Evolutionary conservation across 257 asterid species (phyloP).

Genomic region (Avicennia marina): DNA sequence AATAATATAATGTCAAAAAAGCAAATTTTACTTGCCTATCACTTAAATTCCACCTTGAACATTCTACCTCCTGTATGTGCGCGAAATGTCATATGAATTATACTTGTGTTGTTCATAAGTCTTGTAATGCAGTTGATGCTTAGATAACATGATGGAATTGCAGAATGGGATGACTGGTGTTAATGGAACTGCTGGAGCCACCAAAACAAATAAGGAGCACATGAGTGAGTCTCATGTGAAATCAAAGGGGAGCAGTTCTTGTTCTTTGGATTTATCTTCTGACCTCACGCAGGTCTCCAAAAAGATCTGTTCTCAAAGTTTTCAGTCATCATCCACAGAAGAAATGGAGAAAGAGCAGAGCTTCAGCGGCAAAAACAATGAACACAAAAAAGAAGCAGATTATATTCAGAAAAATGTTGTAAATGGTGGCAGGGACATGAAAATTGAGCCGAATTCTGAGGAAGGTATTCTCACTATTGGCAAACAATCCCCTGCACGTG

Average conservation of each 20-base stretch:
- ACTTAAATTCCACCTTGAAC: background rate
- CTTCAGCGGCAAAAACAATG: conserved; percentile 13
- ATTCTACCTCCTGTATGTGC: background rate
- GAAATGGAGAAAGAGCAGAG: conserved; percentile 20
- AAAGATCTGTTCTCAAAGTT: conserved; percentile 32
- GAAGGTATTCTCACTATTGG: conserved; percentile 16
- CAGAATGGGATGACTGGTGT: conserved; percentile 35
- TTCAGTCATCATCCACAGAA: conserved; percentile 25
- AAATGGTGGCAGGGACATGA: conserved; percentile 18
- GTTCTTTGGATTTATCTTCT: conserved; percentile 48
- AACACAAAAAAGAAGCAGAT: conserved; percentile 8
- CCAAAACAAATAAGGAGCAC: conserved; percentile 32
- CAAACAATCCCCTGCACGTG: conserved; percentile 11
- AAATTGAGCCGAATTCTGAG: conserved; percentile 11
- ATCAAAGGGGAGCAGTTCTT: conserved; percentile 28
- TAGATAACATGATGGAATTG: conserved; percentile 18
- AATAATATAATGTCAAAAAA: background rate
- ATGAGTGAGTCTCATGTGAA: conserved; percentile 24
- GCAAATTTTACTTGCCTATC: background rate
- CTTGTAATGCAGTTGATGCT: conserved; percentile 4
- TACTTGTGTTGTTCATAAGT: background rate
- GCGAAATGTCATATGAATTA: background rate
- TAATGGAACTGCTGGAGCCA: conserved; percentile 27
- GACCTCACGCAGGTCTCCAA: conserved; percentile 51
- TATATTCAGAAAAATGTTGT: conserved; percentile 17